Conservation (phyloP, 257 asterid genomes). For the Rhazya stricta region DNA sequence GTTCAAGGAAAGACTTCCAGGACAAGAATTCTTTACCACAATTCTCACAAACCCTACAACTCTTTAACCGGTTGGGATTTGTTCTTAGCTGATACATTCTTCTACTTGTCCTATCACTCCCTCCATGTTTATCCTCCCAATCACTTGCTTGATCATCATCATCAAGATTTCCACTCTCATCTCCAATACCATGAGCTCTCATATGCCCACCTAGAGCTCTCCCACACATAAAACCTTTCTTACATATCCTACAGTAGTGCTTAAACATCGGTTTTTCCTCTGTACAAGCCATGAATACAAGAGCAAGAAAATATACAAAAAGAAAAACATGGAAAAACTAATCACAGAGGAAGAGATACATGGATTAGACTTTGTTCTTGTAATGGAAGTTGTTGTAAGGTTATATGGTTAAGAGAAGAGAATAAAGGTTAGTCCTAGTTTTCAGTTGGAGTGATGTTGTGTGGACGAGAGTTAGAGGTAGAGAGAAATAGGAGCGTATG, state of each 20-base stretch:
- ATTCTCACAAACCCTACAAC: conserved; percentile 67
- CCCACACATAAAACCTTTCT: conserved; percentile 94
- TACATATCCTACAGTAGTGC: conserved; percentile 84
- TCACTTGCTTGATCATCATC: conserved; percentile 61
- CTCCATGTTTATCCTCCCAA: conserved; percentile 63
- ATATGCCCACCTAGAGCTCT: conserved; percentile 93
- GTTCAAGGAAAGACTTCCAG: conserved; percentile 92
- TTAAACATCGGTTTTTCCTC: conserved; percentile 58
- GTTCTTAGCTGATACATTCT: conserved; percentile 79
- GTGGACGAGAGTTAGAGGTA: conserved; percentile 37
- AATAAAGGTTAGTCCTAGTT: conserved; percentile 46
- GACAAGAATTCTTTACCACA: conserved; percentile 86
- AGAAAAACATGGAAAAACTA: background rate
- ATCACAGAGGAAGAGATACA: background rate
- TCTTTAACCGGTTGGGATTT: conserved; percentile 72
- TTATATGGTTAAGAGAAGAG: conserved; percentile 37
- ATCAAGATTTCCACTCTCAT: conserved; percentile 47
- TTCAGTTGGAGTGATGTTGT: conserved; percentile 51
- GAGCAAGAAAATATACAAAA: background rate
- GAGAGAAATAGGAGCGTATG: conserved; percentile 56
- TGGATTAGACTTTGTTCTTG: conserved; percentile 31
- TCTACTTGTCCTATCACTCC: conserved; percentile 35
- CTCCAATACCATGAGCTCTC: conserved; percentile 92
- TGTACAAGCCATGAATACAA: conserved; percentile 31
- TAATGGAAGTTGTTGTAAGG: conserved; percentile 46